These are phyloP conservation scores for Ettlia oleoabundans DNA, from an alignment of 139 green algal species.

Conservation along the genomic window DNA sequence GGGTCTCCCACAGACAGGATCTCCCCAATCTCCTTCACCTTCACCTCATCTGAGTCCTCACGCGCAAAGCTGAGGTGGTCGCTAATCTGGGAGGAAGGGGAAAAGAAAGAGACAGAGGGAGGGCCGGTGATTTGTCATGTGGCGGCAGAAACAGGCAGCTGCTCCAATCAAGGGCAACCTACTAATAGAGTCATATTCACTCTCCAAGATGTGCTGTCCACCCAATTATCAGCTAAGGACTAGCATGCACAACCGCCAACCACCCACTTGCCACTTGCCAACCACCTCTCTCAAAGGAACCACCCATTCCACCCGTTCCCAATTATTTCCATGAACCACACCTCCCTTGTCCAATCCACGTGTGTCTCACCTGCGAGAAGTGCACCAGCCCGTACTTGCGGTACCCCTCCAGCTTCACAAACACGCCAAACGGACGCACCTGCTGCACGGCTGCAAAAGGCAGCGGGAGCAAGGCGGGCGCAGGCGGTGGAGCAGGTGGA, in stretches of 20 bases:
- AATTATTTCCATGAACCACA: no score
- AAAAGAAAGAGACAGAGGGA: not conserved
- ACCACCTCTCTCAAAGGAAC: no score
- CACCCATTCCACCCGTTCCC: no score
- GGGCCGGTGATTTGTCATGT: not conserved
- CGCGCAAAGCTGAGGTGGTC: constrained; percentile 54
- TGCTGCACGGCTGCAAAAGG: constrained; percentile 36
- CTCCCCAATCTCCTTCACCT: constrained; percentile 50
- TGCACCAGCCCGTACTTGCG: constrained; percentile 65
- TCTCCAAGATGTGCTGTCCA: no score
- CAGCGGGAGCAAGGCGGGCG: not conserved
- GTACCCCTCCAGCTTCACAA: constrained; percentile 69
- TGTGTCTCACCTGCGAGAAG: constrained; percentile 51
- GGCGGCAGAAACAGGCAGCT: not conserved
- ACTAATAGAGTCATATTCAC: no score
- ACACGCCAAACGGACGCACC: constrained; percentile 68
- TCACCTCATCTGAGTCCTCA: constrained; percentile 66
- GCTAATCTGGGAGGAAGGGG: constrained; percentile 48
- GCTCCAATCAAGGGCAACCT: no score
- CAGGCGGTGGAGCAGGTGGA: no score
- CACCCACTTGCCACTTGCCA: no score
- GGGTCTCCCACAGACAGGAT: constrained; percentile 53
- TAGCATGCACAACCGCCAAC: no score
- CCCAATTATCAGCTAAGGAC: no score
- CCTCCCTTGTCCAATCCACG: no score